Evolutionary conservation across 2,329 filamentous ascomycete species (phyloP), one percentile per base, ranked within the genome.

Genomic region (Fusarium domesticum): DNA sequence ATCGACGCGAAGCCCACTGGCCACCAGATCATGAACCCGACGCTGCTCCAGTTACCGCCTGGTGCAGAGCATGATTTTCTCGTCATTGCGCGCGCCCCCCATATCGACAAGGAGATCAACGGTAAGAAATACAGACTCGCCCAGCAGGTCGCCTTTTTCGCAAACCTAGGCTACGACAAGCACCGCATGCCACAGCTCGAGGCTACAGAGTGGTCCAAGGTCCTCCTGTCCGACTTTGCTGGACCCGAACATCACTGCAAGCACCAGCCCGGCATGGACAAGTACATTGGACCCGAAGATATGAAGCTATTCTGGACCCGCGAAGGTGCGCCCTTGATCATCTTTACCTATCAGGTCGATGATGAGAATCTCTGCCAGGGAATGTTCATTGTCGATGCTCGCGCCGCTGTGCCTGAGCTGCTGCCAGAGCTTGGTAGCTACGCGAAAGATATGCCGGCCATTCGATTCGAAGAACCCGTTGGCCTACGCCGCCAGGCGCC

Each of bases 261-360:
- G 18, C 30, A 20, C 6, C 39, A 57, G 18, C 53, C 53, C 2
- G 25, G 30, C 17, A 56, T 56, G 53, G 53, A 56, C 19, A 43
- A 28, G 15, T 56, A 56, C 5, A 43, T 56, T 2, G 53, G 53
- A 0, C 53, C 53, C 0, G 53, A 56, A 11, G 53, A 56, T 5
- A 56, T 57, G 53, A 56, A 56, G 53, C 32, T 56, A 7, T 56
- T 56, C 40, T 56, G 53, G 53, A 57, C 53, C 6, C 48, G 50
- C 15, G 35, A 33, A 0, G 53, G 53, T 4, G 53, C 54, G 14
- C 53, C 53, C 1, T 44, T 56, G 31, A 44, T 56, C 34, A 56
- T 56, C 2, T 56, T 56, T 12, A 56, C 53, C 0, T 37, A 57
- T 4, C 53, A 56, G 32, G 53, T 56, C 16, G 5, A 56, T 18